Percentiles rank a stretch among this genome's conserved stretches.
Evolutionary conservation across 495 filamentous ascomycete genomes (phyloP).

Genomic region (Aspergillus sclerotioniger): DNA sequence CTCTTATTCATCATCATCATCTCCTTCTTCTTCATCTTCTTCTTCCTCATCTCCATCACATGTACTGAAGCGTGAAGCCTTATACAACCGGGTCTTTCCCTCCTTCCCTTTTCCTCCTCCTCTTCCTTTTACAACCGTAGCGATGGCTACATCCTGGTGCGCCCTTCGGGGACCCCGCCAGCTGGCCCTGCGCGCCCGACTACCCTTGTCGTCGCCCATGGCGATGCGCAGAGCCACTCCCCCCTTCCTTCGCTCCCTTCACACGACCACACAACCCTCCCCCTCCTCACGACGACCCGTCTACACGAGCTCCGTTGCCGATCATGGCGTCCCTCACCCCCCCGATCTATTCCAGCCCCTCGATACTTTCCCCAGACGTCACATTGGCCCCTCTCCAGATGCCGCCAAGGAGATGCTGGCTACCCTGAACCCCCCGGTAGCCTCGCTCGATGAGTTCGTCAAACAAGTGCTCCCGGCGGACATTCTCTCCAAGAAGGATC

Average conservation of each 20-base stretch:
- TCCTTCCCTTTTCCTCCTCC: conserved; percentile 3
- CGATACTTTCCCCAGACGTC: conserved; percentile 77
- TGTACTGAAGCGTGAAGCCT: conserved; percentile 1
- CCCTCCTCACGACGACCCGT: conserved; percentile 34
- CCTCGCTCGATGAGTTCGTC: conserved; percentile 82
- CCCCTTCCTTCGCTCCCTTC: conserved; percentile 28
- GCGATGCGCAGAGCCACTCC: conserved; percentile 29
- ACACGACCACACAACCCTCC: conserved; percentile 26
- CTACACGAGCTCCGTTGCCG: conserved; percentile 41
- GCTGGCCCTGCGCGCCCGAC: conserved; percentile 38
- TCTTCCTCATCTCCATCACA: neutral
- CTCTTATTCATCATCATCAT: conserved; percentile 15
- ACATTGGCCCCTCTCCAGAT: conserved; percentile 83
- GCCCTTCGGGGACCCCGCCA: conserved; percentile 45
- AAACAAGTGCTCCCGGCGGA: conserved; percentile 79
- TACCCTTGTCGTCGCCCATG: conserved; percentile 31
- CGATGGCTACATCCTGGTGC: conserved; percentile 44
- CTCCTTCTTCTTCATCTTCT: conserved; percentile 7
- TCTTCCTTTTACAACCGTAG: conserved; percentile 19
- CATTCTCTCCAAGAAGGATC: conserved; percentile 69
- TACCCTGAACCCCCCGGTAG: conserved; percentile 70
- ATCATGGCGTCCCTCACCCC: conserved; percentile 44
- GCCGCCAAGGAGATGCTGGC: conserved; percentile 78
- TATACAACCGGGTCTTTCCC: conserved; percentile 5
- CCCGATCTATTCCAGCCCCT: conserved; percentile 48